Base-by-base conservation (phyloP, 495 filamentous ascomycete genomes). In the Geopyxis carbonaria region DNA sequence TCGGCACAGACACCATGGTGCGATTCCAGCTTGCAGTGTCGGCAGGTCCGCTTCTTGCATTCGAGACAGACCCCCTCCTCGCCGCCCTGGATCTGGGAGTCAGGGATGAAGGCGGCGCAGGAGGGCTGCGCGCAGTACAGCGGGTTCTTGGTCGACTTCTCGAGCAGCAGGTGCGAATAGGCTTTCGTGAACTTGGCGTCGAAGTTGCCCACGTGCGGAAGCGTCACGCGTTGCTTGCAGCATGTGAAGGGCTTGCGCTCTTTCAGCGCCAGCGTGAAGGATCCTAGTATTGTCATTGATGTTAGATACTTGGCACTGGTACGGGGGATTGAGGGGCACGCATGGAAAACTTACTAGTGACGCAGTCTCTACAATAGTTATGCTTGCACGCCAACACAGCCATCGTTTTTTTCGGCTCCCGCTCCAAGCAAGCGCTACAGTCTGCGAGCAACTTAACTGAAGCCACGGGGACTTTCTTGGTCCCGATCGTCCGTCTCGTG, bases 41-140 rank as follows among this genome's bases (percentile, higher is more conserved):
- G 54, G 42, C 64, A 67, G n/a, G 62, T 65, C 7, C 16, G 42
- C 15, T 25, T 24, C 5, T 16, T 22, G 42, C 63, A 67, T 6
- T 44, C 21, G n/a, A 43, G 35, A 36, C 62, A 68, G 18, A 39
- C 46, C 7, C 56, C 64, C 18, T 40, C 30, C 22, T 58, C 51
- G 25, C 47, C 58, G 25, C 47, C 58, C 16, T 44, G 30, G 43
- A 61, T 59, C 16, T 50, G 30, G 7, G 5, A 16, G 2, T 46
- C 36, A 11, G 34, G 25, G 22, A 67, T 64, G 48, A 63, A 66
- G 2, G 53, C 43, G 4, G 58, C 57, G 45, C 64, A 67, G 0
- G 30, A 31, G 7, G 50, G 39, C 5, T 32, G 34, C 23, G 45
- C 45, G 45, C 64, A 68, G 51, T 65, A 68, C 13, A 58, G 62